phyloP scores from a whole-genome alignment of 768 basidiomycete species.

The Hemileccinum rubropunctum region DNA sequence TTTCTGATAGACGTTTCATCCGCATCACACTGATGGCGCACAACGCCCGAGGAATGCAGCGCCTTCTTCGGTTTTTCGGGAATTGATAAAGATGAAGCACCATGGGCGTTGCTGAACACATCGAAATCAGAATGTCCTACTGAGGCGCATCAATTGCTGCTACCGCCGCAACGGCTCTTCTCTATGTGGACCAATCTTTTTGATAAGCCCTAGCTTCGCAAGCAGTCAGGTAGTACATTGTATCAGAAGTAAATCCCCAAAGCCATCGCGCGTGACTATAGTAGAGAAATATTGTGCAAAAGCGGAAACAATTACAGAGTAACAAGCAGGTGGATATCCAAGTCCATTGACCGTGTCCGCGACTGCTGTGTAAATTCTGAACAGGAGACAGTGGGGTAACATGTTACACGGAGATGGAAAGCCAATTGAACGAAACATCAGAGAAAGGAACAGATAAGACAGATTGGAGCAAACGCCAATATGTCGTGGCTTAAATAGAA shows the following conservation, averaged over 20 bases:
- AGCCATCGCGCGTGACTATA: constrained; percentile 12
- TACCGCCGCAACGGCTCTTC: too few species aligned
- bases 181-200: too few species aligned
- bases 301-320: constrained; percentile 44
- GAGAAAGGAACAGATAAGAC: too few species aligned
- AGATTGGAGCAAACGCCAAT: constrained; percentile 16
- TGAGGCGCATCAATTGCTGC: too few species aligned
- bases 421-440: constrained; percentile 18
- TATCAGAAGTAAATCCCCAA: background rate
- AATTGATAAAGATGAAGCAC: too few species aligned
- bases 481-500: constrained; percentile 13
- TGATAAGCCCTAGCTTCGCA: too few species aligned
- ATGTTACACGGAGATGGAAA: constrained; percentile 21
- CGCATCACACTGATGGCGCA: too few species aligned
- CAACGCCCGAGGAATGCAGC: too few species aligned
- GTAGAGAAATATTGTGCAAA: constrained; percentile 10
- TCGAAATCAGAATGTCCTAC: too few species aligned
- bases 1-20: too few species aligned
- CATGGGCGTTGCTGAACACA: too few species aligned
- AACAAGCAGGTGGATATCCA: constrained; percentile 50
- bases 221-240: background rate
- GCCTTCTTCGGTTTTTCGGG: too few species aligned
- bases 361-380: constrained; percentile 28
- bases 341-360: constrained; percentile 52
- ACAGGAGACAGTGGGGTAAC: constrained; percentile 30